Base-by-base conservation (phyloP, 2,329 filamentous ascomycete species). In the Fusarium austroafricanum region DNA sequence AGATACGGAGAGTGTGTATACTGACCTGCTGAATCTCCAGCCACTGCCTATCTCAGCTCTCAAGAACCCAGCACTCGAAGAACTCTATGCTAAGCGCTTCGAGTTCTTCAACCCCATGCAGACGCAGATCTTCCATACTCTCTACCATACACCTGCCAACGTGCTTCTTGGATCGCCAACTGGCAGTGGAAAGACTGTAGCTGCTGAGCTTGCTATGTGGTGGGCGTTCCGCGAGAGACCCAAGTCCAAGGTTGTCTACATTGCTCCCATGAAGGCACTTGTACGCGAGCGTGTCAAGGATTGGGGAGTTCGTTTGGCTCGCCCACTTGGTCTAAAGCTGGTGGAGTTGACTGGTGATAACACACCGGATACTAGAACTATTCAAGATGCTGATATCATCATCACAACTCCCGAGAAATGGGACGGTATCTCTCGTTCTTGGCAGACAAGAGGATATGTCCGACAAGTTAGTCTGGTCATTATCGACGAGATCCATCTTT, bases 91-190 rank as follows among this genome's bases (percentile, higher is more conserved):
- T 1, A 84, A 95, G 76, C 88, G 94, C 31, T 99, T 99, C 79
- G 91, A 96, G 68, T 99, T 91, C 79, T 99, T 99, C 85, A 99
- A 99, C 76, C 96, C 96, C 0, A 98, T 99, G 96, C 96, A 99
- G 79, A 98, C 96, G 0, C 96, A 99, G 75, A 93, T 99, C 51
- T 99, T 99, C 80, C 96, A 99, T 75, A 95, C 93, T 15, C 86
- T 99, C 33, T 99, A 99, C 71, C 91, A 98, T 76, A 97, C 96
- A 0, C 80, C 92, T 10, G 91, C 92, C 44, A 99, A 99, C 75
- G 94, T 99, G 6, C 86, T 99, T 5, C 86, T 99, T 10, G 96
- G 96, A 10, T 98, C 96, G 4, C 96, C 96, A 0, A 99, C 96
- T 0, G 96, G 96, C 59, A 97, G 94, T 84, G 96, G 96, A 60